A percentile compares a stretch with the other conserved stretches of the same genome.
These are phyloP conservation scores for Truncatella angustata DNA, from an alignment of 2,329 filamentous ascomycete species.

Conservation along the genomic window DNA sequence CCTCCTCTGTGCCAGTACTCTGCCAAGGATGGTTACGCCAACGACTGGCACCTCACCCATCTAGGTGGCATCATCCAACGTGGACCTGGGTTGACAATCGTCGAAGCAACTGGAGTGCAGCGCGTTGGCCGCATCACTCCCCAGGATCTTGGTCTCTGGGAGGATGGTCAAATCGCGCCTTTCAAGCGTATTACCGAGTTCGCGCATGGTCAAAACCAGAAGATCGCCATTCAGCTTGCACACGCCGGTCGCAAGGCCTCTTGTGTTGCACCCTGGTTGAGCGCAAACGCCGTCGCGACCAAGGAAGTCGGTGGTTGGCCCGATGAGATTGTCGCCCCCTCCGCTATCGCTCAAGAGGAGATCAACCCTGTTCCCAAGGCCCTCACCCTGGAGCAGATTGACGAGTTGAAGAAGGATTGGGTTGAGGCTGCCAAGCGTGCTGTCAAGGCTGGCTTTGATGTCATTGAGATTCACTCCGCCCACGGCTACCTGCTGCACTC, in stretches of 20 bases:
- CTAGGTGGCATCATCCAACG: slow-evolving; percentile 75
- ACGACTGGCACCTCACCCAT: slow-evolving; percentile 82
- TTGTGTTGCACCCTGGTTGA: slow-evolving; percentile 33
- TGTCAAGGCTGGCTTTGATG: slow-evolving; percentile 55
- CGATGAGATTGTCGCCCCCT: slow-evolving; percentile 50
- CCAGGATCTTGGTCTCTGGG: slow-evolving; percentile 77
- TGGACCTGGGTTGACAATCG: slow-evolving; percentile 70
- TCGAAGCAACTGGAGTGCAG: slow-evolving; percentile 77
- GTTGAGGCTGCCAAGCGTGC: slow-evolving; percentile 32
- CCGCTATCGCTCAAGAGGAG: slow-evolving; percentile 53
- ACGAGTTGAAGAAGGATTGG: slow-evolving; percentile 33
- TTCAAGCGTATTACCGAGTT: slow-evolving; percentile 64
- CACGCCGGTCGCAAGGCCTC: slow-evolving; percentile 56
- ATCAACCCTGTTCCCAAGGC: slow-evolving; percentile 55
- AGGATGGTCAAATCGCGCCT: slow-evolving; percentile 75
- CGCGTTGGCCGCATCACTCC: slow-evolving; percentile 81
- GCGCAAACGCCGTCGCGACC: slow-evolving; percentile 21
- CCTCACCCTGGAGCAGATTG: slow-evolving; percentile 46
- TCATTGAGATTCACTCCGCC: slow-evolving; percentile 71
- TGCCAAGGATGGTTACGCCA: slow-evolving; percentile 64
- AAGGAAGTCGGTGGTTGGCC: slow-evolving; percentile 37
- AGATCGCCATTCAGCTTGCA: slow-evolving; percentile 67
- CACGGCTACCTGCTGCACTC: slow-evolving; percentile 74
- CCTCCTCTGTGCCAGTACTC: slow-evolving; percentile 37
- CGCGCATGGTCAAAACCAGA: slow-evolving; percentile 52